Percentiles rank a stretch among this genome's conserved stretches.
Conservation (phyloP, 2,329 filamentous ascomycete genomes). For the Phialemonium atrogriseum region DNA sequence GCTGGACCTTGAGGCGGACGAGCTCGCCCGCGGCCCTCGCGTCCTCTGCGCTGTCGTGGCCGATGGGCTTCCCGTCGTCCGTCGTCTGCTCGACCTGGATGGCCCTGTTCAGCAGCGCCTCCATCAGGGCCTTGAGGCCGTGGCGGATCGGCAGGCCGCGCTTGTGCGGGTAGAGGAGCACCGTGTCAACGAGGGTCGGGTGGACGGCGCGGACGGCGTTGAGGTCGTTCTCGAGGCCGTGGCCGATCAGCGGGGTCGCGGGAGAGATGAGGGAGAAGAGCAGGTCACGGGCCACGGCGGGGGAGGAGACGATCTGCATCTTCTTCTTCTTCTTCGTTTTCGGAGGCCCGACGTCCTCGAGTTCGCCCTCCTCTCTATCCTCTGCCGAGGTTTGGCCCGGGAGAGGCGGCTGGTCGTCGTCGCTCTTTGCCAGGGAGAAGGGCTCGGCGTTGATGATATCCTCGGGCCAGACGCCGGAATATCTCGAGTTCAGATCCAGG, state of each 20-base stretch:
- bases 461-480: constrained; percentile 76
- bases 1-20: constrained; percentile 60
- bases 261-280: constrained; percentile 70
- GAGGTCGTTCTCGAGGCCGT: constrained; percentile 92
- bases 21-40: constrained; percentile 83
- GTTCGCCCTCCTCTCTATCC: constrained; percentile 11
- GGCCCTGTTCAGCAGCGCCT: constrained; percentile 58
- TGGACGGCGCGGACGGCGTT: constrained; percentile 81
- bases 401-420: too few relatives aligned
- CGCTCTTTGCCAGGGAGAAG: constrained; percentile 30
- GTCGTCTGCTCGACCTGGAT: constrained; percentile 64
- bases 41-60: constrained; percentile 91
- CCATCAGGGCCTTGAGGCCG: constrained; percentile 67
- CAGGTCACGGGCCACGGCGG: constrained; percentile 63
- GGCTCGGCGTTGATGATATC: constrained; percentile 63
- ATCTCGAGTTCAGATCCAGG: constrained; percentile 85
- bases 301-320: constrained; percentile 69
- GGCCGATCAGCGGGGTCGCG: constrained; percentile 77
- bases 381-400: constrained; percentile 1
- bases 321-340: constrained; percentile 20
- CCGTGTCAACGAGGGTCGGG: constrained; percentile 76
- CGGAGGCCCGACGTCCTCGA: constrained; percentile 15
- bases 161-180: constrained; percentile 73
- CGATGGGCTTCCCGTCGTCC: constrained; percentile 34
- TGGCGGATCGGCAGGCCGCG: constrained; percentile 69